Evolutionary conservation across 768 basidiomycete genomes (phyloP), one percentile per base, ranked within the genome.

Genomic region (Leccinellum luteum): DNA sequence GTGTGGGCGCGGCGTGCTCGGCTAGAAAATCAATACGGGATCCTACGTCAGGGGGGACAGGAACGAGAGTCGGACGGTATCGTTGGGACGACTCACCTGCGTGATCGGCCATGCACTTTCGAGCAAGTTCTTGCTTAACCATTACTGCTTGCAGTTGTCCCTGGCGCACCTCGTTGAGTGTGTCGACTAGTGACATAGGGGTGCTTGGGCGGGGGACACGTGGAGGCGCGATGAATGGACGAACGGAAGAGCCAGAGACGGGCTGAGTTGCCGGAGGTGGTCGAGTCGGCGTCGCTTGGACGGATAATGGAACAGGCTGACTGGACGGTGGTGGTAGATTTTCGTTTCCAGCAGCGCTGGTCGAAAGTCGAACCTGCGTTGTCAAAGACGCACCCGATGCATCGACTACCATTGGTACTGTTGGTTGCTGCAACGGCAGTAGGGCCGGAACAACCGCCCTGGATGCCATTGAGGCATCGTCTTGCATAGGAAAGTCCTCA

Each of bases 221-320:
- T 5, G 70, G 68, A 13, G 69, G 69, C 12, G 57, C 59, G 34
- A 70, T 67, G 30, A 62, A 25, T 13, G 58, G 64, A 1, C 44
- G 65, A 12, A 55, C 53, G 8, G 62, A 31, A 4, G 61, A 28
- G 13, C 45, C 44, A 13, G 35, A 3, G 0, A 50, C 30, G 17
- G 60, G 28, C 34, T 57, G 63, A 1, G 57, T 50, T 9, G 52
- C 60, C 3, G 54, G 6, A 8, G 41, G 58, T 0, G 54, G 51
- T 23, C 23, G 54, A 7, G 34, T 21, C 4, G 17, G 27, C 3
- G 51, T 32, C 13, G 9, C 55, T 32, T 15, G 63, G 0, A 19
- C 12, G 7, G 52, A 59, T 17, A 31, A 21, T 2, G 32, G n/a
- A 1, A 27, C 4, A 0, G 61, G 56, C 23, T 56, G 59, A 3